Evolutionary conservation across 495 filamentous ascomycete species (phyloP).

Genomic region (Penicillium macrosclerotiorum): DNA sequence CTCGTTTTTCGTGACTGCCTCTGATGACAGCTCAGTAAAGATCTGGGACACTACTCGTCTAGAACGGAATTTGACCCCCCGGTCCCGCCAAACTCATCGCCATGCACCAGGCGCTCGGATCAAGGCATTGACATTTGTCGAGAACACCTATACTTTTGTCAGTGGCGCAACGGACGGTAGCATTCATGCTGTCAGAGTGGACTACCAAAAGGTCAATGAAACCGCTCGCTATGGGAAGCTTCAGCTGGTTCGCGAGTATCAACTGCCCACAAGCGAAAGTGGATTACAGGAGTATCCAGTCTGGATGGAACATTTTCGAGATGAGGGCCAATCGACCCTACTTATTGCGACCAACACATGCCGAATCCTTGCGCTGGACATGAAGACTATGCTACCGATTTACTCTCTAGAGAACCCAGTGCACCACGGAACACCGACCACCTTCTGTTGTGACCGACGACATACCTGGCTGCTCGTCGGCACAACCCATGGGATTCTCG

Average conservation of each 20-base stretch:
- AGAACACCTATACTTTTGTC: slow-evolving; percentile 90
- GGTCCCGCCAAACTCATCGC: slow-evolving; percentile 82
- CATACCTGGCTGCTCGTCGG: slow-evolving; percentile 88
- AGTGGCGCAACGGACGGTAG: slow-evolving; percentile 88
- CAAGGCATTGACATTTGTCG: slow-evolving; percentile 81
- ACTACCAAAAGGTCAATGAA: slow-evolving; percentile 60
- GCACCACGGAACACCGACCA: slow-evolving; percentile 90
- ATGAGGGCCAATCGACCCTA: slow-evolving; percentile 75
- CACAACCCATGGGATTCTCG: slow-evolving; percentile 88
- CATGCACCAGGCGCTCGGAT: slow-evolving; percentile 70
- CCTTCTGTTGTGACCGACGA: slow-evolving; percentile 82
- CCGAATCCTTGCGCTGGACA: slow-evolving; percentile 77
- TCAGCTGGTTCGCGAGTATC: slow-evolving; percentile 72
- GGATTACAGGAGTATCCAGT: slow-evolving; percentile 66
- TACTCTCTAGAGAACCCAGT: slow-evolving; percentile 86
- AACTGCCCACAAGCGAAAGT: slow-evolving; percentile 54
- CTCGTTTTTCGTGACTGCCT: slow-evolving; percentile 88
- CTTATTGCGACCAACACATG: slow-evolving; percentile 84
- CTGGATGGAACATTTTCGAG: slow-evolving; percentile 90
- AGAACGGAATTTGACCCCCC: slow-evolving; percentile 83
- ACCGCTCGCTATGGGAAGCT: slow-evolving; percentile 74
- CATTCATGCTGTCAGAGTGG: slow-evolving; percentile 84
- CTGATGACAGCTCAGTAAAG: slow-evolving; percentile 88
- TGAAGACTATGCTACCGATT: slow-evolving; percentile 80
- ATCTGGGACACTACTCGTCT: slow-evolving; percentile 91